phyloP scores from a whole-genome alignment of 2,329 filamentous ascomycete genomes.

The Penicillium sp. region DNA sequence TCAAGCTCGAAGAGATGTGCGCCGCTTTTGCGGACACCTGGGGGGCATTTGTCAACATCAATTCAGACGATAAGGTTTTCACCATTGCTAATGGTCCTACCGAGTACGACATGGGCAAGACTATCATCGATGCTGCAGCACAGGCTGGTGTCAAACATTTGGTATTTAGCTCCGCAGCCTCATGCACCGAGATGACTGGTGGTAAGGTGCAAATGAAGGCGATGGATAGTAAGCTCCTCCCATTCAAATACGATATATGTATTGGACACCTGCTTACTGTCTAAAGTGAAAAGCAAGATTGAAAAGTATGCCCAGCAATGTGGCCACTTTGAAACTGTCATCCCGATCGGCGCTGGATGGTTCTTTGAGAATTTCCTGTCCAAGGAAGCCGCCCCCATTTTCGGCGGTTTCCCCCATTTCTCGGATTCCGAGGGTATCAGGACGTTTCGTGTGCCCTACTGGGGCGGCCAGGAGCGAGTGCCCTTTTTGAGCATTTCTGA shows the following conservation, averaged over 20 bases:
- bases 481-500: constrained; percentile 43
- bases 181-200: constrained; percentile 33
- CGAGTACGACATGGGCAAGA: constrained; percentile 39
- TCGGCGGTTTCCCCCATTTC: constrained; percentile 44
- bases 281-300: constrained; percentile 35
- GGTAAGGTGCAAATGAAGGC: constrained; percentile 32
- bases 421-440: constrained; percentile 38
- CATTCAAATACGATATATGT: not conserved
- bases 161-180: constrained; percentile 38
- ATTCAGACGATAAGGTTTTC: constrained; percentile 22
- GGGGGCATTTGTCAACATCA: constrained; percentile 26
- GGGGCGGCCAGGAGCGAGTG: constrained; percentile 42
- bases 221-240: constrained; percentile 36
- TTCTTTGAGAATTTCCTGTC: constrained; percentile 46
- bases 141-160: constrained; percentile 37
- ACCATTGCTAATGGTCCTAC: constrained; percentile 20
- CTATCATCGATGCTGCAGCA: constrained; percentile 34
- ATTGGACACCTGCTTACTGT: constrained; percentile 1
- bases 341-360: constrained; percentile 42
- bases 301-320: constrained; percentile 37
- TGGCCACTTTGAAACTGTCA: constrained; percentile 37
- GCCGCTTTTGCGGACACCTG: constrained; percentile 22
- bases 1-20: constrained; percentile 19
- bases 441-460: constrained; percentile 38
- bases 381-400: constrained; percentile 33